These are phyloP conservation scores for Sugiyamaella marilandica DNA, from an alignment of 805 yeast genomes.

Conservation along the genomic window DNA sequence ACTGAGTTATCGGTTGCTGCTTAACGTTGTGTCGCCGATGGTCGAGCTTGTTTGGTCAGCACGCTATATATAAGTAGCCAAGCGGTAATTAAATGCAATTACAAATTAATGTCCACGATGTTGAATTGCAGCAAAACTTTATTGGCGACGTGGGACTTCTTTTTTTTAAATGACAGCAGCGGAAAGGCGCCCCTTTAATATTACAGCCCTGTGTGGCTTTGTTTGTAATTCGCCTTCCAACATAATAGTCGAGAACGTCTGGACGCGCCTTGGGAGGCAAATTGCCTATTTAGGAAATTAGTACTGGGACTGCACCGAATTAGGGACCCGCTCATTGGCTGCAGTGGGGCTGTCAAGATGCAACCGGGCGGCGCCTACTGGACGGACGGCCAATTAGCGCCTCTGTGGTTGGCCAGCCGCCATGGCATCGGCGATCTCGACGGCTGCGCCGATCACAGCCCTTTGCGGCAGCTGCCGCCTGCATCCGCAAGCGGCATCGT, in stretches of 20 bases:
- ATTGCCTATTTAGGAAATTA: neutral
- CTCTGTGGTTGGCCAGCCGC: no score
- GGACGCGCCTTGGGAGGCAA: neutral
- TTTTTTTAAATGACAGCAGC: neutral
- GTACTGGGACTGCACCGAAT: neutral
- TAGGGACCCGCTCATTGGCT: neutral
- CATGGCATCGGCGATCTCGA: no score
- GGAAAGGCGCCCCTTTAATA: no score
- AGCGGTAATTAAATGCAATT: neutral
- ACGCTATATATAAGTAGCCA: neutral
- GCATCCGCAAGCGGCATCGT: no score
- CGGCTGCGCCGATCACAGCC: no score
- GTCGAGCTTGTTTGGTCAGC: no score
- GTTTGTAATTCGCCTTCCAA: neutral
- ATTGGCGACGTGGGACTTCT: neutral
- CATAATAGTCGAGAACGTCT: neutral
- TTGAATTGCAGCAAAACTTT: neutral
- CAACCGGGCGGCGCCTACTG: no score
- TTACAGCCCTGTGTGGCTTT: neutral
- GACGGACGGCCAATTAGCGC: no score
- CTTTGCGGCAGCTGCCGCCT: no score
- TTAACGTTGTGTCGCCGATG: no score
- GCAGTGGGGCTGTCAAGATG: neutral
- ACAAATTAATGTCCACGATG: neutral
- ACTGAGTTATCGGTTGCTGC: no score